Base-by-base conservation (phyloP, 805 yeast species). In the Kluyveromyces wickerhamii region DNA sequence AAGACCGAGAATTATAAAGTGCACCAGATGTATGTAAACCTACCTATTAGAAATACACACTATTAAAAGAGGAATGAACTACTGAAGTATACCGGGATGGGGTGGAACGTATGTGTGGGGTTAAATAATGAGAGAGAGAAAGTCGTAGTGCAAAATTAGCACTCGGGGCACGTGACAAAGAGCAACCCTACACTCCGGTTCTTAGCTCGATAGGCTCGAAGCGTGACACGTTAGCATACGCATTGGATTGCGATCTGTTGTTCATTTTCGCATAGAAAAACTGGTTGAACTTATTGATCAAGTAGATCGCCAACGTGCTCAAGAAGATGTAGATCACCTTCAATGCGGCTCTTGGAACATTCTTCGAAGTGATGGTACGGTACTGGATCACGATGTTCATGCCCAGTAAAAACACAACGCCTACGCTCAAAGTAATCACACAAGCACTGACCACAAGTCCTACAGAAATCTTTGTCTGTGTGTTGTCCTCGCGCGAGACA, bases 341-440 rank as follows among this genome's bases (percentile, higher is more conserved):
- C 15, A 38, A 34, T 5, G 41, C 29, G 34, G 41, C 35, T 6
- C 42, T 41, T 2, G 36, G 20, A 5, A 33, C 33, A 18, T 38
- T 37, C 10, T 42, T 47, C 12, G 47, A 44, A 12, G 51, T 48
- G 23, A 60, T 41, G 4, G 65, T 60, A 40, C 65, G 53, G 19
- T 52, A 42, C 27, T 60, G 57, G 28, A 62, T 52, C 26, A 60
- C 49, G 27, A 59, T 51, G 33, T 59, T 50, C 5, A 60, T 59
- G 9, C 62, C 63, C 12, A 62, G 43, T 3, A 60, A 38, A 41
- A 62, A 59, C 23, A 57, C 55, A 7, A 52, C 9, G 5, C 45
- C 41, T 13, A 54, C 49, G n/a, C 57, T 35, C 4, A 57, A 7
- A 3, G 54, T 57, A 7, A 54, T 30, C 11, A 51, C 23, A 6